Conservation (phyloP, 1,284 basidiomycete species). For the Gymnopus androsaceus region DNA sequence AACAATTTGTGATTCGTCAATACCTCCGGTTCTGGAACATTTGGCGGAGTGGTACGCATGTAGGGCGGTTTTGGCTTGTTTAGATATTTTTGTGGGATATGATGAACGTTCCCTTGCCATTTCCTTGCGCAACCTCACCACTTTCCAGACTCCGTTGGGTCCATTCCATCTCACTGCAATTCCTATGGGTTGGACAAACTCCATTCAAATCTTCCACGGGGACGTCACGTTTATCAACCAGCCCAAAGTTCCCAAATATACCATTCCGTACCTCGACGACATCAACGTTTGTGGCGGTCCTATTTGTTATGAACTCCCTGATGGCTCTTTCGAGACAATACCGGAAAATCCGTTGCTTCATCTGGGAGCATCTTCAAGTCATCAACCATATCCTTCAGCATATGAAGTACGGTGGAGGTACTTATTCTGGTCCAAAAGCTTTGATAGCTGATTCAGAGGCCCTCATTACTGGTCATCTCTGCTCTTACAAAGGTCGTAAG, state of each 20-base stretch:
- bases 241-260: constrained; percentile 9
- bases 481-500: constrained; percentile 26
- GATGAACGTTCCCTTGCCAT: neutral
- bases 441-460: constrained; percentile 22
- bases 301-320: constrained; percentile 21
- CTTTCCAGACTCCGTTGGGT: constrained; percentile 21
- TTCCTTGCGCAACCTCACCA: constrained; percentile 9
- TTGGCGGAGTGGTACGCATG: constrained; percentile 18
- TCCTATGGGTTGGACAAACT: constrained; percentile 17
- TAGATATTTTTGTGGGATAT: constrained; percentile 8
- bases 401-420: constrained; percentile 25
- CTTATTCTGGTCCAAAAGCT: constrained; percentile 30
- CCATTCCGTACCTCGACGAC: constrained; percentile 13
- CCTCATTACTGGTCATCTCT: constrained; percentile 29
- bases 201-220: constrained; percentile 14
- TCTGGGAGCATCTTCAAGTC: constrained; percentile 24
- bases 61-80: constrained; percentile 13
- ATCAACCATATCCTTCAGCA: neutral
- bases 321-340: constrained; percentile 24
- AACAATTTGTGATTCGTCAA: constrained; percentile 23
- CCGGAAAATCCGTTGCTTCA: constrained; percentile 26
- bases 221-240: constrained; percentile 19
- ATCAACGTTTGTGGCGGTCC: constrained; percentile 24
- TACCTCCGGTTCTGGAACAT: constrained; percentile 20
- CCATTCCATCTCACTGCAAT: constrained; percentile 12